Percentiles rank a stretch among this genome's conserved stretches.
phyloP scores from a whole-genome alignment of 768 basidiomycete genomes.

The Cytidiella melzeri region DNA sequence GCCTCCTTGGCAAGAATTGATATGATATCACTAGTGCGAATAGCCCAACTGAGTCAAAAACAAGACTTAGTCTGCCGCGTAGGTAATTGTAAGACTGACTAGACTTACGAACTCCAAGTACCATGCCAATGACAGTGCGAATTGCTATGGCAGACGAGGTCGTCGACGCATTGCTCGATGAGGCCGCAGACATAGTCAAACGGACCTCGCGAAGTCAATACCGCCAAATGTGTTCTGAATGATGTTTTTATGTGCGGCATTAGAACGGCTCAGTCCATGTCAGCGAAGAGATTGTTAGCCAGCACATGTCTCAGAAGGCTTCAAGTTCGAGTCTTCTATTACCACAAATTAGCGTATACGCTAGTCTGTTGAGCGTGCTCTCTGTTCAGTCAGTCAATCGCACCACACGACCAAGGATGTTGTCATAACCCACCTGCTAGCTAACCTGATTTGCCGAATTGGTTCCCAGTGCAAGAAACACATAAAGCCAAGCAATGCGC shows the following conservation, averaged over 20 bases:
- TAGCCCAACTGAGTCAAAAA: slow-evolving; percentile 9
- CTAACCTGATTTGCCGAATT: too few species aligned
- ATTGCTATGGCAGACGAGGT: slow-evolving; percentile 2
- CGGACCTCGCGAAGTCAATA: background rate
- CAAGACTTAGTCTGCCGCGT: background rate
- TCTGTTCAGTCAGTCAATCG: too few species aligned
- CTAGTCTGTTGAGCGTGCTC: too few species aligned
- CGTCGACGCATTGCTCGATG: background rate
- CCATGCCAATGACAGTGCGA: slow-evolving; percentile 13
- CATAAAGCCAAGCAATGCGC: too few species aligned
- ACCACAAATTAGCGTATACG: too few species aligned
- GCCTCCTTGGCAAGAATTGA: slow-evolving; percentile 11
- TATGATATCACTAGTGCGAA: slow-evolving; percentile 10
- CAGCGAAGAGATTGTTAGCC: too few species aligned
- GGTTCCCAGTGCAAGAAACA: too few species aligned
- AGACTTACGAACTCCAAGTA: slow-evolving; percentile 15
- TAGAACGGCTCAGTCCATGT: background rate
- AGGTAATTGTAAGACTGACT: background rate
- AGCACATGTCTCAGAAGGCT: too few species aligned
- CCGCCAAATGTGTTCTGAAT: background rate
- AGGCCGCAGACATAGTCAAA: background rate
- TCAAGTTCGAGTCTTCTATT: too few species aligned
- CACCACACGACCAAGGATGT: too few species aligned
- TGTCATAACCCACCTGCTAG: too few species aligned
- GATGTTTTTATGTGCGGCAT: background rate